phyloP scores from a whole-genome alignment of 768 basidiomycete genomes.

The Trametes cinnabarina region DNA sequence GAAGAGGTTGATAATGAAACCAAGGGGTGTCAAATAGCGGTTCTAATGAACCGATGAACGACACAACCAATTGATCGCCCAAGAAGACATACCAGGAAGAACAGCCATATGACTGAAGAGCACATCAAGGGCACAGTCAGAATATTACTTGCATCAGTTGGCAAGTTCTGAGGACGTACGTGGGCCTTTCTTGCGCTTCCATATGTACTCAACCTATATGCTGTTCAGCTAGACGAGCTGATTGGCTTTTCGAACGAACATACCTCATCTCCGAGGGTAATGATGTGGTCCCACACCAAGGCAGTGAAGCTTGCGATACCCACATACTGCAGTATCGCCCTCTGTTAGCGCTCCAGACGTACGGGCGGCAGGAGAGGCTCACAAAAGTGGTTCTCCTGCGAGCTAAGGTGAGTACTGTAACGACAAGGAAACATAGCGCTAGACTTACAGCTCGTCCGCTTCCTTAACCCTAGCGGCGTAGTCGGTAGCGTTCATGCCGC shows the following conservation, averaged over 20 bases:
- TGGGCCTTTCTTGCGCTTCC: constrained; percentile 47
- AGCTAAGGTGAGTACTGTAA: background rate
- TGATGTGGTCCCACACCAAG: constrained; percentile 56
- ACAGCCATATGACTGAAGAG: constrained; percentile 39
- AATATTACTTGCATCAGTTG: background rate
- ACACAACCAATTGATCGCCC: background rate
- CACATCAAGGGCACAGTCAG: too few species aligned
- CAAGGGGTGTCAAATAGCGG: constrained; percentile 61
- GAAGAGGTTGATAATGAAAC: constrained; percentile 55
- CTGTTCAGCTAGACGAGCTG: background rate
- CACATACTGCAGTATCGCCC: constrained; percentile 41
- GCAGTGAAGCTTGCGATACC: constrained; percentile 51
- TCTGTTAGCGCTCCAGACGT: background rate
- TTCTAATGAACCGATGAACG: constrained; percentile 40
- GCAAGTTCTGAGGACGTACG: constrained; percentile 34
- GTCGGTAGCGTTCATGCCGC: constrained; percentile 3
- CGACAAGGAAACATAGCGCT: background rate
- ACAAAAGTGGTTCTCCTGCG: constrained; percentile 14
- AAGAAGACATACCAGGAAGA: constrained; percentile 34
- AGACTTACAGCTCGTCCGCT: constrained; percentile 1
- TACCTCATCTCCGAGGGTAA: constrained; percentile 50
- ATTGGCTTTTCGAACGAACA: background rate
- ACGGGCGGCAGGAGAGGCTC: background rate
- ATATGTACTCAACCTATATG: constrained; percentile 47
- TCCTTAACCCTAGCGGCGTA: background rate